Percentiles rank a stretch among this genome's conserved stretches.
These are phyloP conservation scores for Reutealis trisperma DNA, from an alignment of 345 rosid species.

Conservation along the genomic window DNA sequence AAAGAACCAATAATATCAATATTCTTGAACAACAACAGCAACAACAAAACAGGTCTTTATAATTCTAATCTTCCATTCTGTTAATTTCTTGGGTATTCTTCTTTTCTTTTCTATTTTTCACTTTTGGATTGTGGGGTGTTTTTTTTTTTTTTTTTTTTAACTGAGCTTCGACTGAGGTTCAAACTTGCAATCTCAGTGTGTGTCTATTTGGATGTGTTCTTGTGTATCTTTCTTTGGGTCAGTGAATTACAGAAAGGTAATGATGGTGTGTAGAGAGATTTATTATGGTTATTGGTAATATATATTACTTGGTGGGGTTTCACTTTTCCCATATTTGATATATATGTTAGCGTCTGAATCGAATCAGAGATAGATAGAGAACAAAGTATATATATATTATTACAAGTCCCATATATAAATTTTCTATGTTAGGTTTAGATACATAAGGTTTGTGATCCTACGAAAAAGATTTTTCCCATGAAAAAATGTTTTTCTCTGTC, in stretches of 20 bases:
- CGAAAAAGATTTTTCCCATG: slow-evolving; percentile 49
- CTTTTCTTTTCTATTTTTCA: neutral
- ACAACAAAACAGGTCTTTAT: slow-evolving; percentile 57
- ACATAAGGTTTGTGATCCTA: slow-evolving; percentile 55
- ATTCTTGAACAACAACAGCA: slow-evolving; percentile 50
- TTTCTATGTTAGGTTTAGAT: slow-evolving; percentile 38
- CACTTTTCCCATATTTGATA: neutral
- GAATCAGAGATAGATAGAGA: too few species aligned
- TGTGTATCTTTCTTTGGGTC: neutral
- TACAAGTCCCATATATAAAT: neutral
- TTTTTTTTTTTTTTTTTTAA: neutral
- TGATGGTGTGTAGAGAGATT: slow-evolving; percentile 20
- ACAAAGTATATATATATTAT: too few species aligned
- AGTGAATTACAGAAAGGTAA: slow-evolving; percentile 4
- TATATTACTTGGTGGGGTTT: slow-evolving; percentile 3
- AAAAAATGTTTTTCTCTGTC: slow-evolving; percentile 4
- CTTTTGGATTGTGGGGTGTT: neutral
- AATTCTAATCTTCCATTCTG: slow-evolving; percentile 2
- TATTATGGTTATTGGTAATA: too few species aligned
- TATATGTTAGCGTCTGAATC: neutral
- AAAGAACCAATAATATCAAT: slow-evolving; percentile 61
- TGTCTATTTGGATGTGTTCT: neutral
- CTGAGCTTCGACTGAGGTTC: too few species aligned
- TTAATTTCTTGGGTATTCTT: neutral
- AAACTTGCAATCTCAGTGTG: too few species aligned